Evolutionary conservation across 2,329 filamentous ascomycete genomes (phyloP).

Genomic region (Neocucurbitaria cava): DNA sequence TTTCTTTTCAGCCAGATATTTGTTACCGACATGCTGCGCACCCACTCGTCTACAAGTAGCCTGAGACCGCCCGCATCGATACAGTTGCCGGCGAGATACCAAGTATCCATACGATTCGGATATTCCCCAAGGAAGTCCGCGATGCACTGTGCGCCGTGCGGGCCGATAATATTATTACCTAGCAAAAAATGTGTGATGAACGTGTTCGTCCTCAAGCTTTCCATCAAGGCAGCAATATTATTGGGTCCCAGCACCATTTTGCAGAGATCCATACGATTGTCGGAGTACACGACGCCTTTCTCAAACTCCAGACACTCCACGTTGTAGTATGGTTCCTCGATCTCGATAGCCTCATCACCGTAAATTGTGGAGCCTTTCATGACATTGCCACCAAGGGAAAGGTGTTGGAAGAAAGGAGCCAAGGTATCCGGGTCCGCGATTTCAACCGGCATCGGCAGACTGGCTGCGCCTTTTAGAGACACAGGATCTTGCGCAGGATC

Average conservation of each 20-base stretch:
- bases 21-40: conserved; percentile 53
- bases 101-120: conserved; percentile 60
- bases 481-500: conserved; percentile 37
- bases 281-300: conserved; percentile 57
- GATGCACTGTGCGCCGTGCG: conserved; percentile 54
- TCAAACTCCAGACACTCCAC: conserved; percentile 47
- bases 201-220: conserved; percentile 55
- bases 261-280: conserved; percentile 62
- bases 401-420: conserved; percentile 47
- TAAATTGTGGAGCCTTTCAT: conserved; percentile 17
- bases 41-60: conserved; percentile 55
- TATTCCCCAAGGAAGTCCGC: conserved; percentile 53
- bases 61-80: conserved; percentile 55
- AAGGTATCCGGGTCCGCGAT: conserved; percentile 41
- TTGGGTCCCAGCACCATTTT: conserved; percentile 63
- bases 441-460: conserved; percentile 48
- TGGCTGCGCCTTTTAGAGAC: conserved; percentile 38
- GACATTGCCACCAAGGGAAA: conserved; percentile 34
- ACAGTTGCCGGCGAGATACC: conserved; percentile 64
- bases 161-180: conserved; percentile 63
- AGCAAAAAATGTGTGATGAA: conserved; percentile 61
- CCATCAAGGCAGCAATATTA: conserved; percentile 59
- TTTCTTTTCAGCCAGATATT: conserved; percentile 65
- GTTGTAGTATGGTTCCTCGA: conserved; percentile 44
- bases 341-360: conserved; percentile 23